Evolutionary conservation across 108 stramenopile genomes (phyloP), one percentile per base, ranked within the genome.

Genomic region (Stephanodiscus minutulus): DNA sequence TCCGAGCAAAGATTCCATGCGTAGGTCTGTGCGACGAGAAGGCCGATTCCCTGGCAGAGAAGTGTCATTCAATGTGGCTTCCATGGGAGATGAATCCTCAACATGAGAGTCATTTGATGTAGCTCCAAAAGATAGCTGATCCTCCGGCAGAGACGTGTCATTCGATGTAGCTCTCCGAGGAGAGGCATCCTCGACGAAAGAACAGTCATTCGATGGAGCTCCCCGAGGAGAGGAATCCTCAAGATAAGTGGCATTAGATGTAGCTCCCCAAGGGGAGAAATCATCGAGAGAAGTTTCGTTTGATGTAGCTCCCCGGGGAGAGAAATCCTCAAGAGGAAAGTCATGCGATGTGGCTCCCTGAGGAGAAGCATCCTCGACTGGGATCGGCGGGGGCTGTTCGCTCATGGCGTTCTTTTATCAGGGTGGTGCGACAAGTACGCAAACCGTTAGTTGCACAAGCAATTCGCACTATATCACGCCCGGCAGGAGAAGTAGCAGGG

Each of bases 1-100:
- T n/a, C 59, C n/a, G 10, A 60, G 59, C 36, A 60, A 36, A 39
- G 33, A 37, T 60, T 60, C 59, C 20, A 60, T 36, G 18, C 36
- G 37, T 20, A 1, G 15, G 36, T 21, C 20, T 37, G 59, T 9
- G 59, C 18, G 59, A 20, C 21, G 35, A 60, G n/a, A 21, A 9
- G 52, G 52, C 25, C 15, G 22, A 25, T 5, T 22, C 11, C 52
- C 25, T 53, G 24, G 52, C 25, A 12, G 52, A 25, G 52, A 53
- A 27, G 52, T 53, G 52, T 53, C 52, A 53, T 27, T 53, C 25
- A 12, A 53, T 53, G 52, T 8, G 2, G 25, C 22, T 27, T 10
- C 22, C 25, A 0, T 22, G 11, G 52, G 25, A 53, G 22, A 25
- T 2, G 13, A 11, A 44, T 44, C 13, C 43, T 44, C 31, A 33